Evolutionary conservation across 768 basidiomycete species (phyloP), one percentile per base, ranked within the genome.

Genomic region (Arthromyces matolae): DNA sequence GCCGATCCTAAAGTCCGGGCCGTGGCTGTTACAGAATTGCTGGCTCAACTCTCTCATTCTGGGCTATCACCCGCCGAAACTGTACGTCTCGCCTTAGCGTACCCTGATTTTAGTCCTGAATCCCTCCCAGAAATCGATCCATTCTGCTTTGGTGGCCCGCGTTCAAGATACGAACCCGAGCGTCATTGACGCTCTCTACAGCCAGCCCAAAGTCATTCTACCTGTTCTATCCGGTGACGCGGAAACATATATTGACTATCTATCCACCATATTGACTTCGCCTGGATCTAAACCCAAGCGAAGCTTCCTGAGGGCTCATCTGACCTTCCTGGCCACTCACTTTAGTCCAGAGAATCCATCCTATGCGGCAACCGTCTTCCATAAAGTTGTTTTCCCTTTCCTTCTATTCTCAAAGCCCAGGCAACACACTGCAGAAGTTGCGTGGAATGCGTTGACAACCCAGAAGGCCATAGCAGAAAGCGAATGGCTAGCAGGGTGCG

Each of bases 401-500:
- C 66, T 94, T 35, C 62, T 94, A 13, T 84, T 80, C 55, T 84
- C 88, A 6, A 90, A 86, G 58, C 66, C 84, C 3, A 76, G 83
- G 42, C 77, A 84, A 51, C 83, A 80, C 59, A 85, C 79, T 0
- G 74, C 81, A 0, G 73, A 78, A 18, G 61, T 75, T n/a, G 79
- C 83, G 0, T 94, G 92, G 92, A 82, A 83, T 45, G 64, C 77
- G n/a, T 60, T 93, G 47, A 19, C 52, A 8, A 53, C 49, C 36
- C 37, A 42, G 12, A 56, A 56, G 10, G 27, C 55, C 49, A 45
- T 44, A 43, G 51, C 53, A 20, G 47, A 52, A 8, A 67, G 72
- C 45, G 75, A 77, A 51, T 72, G 84, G 68, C 60, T 89, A 14
- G 65, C 54, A 1, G 85, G 79, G n/a, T 86, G 83, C 50, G 65